Percentiles rank a stretch among this genome's conserved stretches.
phyloP scores from a whole-genome alignment of 257 asterid species.

The Coffea eugenioides region DNA sequence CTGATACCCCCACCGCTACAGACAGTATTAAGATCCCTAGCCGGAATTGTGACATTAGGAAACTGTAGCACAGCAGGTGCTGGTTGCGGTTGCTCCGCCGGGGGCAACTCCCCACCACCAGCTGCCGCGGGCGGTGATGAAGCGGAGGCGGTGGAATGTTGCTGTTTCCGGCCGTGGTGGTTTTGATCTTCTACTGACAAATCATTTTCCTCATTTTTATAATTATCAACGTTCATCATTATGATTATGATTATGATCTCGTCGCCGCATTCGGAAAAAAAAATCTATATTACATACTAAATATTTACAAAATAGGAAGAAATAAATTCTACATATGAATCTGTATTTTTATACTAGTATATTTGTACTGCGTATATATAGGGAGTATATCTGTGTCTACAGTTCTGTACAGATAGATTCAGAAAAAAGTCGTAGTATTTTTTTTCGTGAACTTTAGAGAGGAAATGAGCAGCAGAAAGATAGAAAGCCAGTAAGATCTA shows the following conservation, averaged over 20 bases:
- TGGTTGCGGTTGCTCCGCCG: conserved; percentile 10
- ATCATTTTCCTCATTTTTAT: too few species aligned
- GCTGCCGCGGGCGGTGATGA: too few species aligned
- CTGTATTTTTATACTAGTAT: not conserved
- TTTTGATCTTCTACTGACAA: too few species aligned
- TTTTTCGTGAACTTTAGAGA: not conserved
- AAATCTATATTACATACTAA: too few species aligned
- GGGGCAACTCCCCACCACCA: not conserved
- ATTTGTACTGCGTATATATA: not conserved
- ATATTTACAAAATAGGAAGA: not conserved
- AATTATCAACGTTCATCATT: too few species aligned
- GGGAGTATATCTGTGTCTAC: not conserved
- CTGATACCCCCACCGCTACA: conserved; percentile 67
- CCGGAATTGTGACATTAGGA: conserved; percentile 26
- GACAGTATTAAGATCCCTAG: conserved; percentile 44
- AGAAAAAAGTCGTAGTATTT: not conserved
- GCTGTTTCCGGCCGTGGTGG: too few species aligned
- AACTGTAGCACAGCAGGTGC: not conserved
- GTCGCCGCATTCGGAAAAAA: too few species aligned
- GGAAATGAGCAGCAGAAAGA: not conserved
- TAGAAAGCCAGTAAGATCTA: not conserved
- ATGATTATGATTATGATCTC: too few species aligned
- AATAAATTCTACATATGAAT: not conserved
- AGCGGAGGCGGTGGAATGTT: too few species aligned
- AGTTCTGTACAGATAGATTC: not conserved